phyloP scores from a whole-genome alignment of 192 early-diverging fungal genomes.

The Obelidium mucronatum region DNA sequence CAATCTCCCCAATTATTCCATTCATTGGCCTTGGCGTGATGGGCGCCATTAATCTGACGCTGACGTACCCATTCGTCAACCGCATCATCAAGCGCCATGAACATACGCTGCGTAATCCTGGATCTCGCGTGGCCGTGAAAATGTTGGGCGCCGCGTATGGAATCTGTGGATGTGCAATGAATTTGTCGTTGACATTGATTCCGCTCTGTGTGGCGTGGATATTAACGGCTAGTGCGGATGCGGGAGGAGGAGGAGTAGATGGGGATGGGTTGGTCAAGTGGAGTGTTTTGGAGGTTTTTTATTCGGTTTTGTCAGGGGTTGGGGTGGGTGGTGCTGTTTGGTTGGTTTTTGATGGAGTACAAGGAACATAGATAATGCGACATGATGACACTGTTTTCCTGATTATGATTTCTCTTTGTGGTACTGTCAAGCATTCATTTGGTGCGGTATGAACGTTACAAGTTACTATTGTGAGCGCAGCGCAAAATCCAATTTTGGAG shows the following conservation, averaged over 20 bases:
- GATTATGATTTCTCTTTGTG: too few species aligned
- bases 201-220: constrained; percentile 57
- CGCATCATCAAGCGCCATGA: not conserved
- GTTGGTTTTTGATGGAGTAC: not conserved
- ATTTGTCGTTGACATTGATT: constrained; percentile 55
- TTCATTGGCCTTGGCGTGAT: constrained; percentile 61
- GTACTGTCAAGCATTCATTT: too few species aligned
- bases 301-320: not conserved
- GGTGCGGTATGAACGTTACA: too few species aligned
- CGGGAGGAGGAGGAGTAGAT: not conserved
- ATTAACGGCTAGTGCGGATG: constrained; percentile 32
- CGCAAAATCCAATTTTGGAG: too few species aligned
- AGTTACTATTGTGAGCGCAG: too few species aligned
- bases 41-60: constrained; percentile 56
- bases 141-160: constrained; percentile 59
- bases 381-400: too few species aligned
- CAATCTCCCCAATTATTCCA: constrained; percentile 59
- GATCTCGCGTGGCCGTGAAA: not conserved
- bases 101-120: constrained; percentile 13
- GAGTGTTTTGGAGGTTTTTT: constrained; percentile 5
- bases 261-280: constrained; percentile 35
- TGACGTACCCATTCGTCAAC: constrained; percentile 14
- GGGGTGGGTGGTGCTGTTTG: not conserved
- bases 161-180: constrained; percentile 47
- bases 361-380: not conserved